Conservation (phyloP, 1,139 yeast species). For the Magnusiomyces tetraspermus region DNA sequence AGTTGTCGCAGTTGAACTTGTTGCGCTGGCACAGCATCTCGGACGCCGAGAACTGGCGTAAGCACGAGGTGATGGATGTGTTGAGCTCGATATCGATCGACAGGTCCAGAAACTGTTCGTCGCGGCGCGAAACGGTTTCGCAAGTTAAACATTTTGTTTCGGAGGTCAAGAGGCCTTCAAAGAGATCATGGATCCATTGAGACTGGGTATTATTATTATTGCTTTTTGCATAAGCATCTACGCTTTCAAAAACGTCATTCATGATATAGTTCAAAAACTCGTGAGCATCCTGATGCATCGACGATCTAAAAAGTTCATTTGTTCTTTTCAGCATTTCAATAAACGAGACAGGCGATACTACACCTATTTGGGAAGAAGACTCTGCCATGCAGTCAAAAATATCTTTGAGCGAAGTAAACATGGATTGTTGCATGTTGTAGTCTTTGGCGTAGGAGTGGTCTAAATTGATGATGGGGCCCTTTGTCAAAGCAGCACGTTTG, state of each 20-base stretch:
- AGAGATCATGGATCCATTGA: slow-evolving; percentile 59
- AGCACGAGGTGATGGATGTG: slow-evolving; percentile 63
- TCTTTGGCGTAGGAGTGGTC: slow-evolving; percentile 50
- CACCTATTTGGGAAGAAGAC: slow-evolving; percentile 60
- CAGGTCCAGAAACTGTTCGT: slow-evolving; percentile 78
- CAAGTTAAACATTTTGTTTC: slow-evolving; percentile 88
- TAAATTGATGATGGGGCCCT: slow-evolving; percentile 77
- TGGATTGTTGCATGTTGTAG: slow-evolving; percentile 43
- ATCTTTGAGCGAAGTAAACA: slow-evolving; percentile 73
- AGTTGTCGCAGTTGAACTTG: slow-evolving; percentile 86
- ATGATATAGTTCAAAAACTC: slow-evolving; percentile 83
- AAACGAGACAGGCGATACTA: slow-evolving; percentile 71
- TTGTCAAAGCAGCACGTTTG: slow-evolving; percentile 66
- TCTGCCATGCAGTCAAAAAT: slow-evolving; percentile 77
- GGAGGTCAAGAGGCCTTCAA: slow-evolving; percentile 78
- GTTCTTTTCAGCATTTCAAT: slow-evolving; percentile 69
- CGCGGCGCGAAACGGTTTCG: slow-evolving; percentile 75
- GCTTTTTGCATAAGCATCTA: slow-evolving; percentile 37
- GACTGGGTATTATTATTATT: too few relatives aligned
- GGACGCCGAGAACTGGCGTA: slow-evolving; percentile 71
- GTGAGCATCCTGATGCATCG: slow-evolving; percentile 98
- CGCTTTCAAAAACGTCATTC: slow-evolving; percentile 68
- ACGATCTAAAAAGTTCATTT: slow-evolving; percentile 74
- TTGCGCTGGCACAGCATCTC: slow-evolving; percentile 81
- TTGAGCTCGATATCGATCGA: slow-evolving; percentile 77